Evolutionary conservation across 352 stramenopile species (phyloP), one percentile per base, ranked within the genome.

Genomic region (Phytophthora chlamydospora): DNA sequence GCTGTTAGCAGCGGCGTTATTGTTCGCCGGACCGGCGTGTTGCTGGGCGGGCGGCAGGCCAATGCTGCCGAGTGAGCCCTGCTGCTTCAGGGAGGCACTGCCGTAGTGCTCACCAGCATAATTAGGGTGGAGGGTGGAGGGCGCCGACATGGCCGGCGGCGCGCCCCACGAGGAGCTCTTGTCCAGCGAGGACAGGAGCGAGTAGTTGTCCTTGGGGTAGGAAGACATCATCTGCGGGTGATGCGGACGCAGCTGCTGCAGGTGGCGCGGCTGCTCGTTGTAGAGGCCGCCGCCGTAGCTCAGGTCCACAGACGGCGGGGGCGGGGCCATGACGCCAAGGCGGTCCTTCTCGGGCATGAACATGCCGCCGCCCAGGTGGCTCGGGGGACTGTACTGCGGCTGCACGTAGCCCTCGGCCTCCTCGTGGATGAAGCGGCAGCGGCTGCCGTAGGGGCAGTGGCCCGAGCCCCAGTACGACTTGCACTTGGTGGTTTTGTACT

Each of bases 401-500:
- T 77, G 68, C 19, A 61, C 58, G 53, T 85, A 85, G 21, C 74
- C 78, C 62, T 93, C 84, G 2, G 77, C 56, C 58, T 93, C 85
- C 54, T 95, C 84, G 64, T 96, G 88, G 52, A 96, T 96, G 60
- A 96, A 96, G 48, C 88, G 80, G 64, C 88, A 96, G 62, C 88
- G 85, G 36, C 71, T 87, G 39, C 88, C 88, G 71, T 96, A 96
- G 12, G 79, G 86, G 53, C 88, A 96, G 67, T 93, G 82, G 21
- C 88, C 88, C 13, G 88, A 95, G n/a, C 85, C 81, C 79, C 86
- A 89, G 71, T 96, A 96, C 33, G 85, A 93, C 80, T 96, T 96
- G 83, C 87, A 96, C 69, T 94, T 94, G 57, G 85, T 94, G n/a
- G 87, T 95, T 76, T 95, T 95, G 83, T 95, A 93, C 79, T 95